phyloP scores from a whole-genome alignment of 2,329 filamentous ascomycete genomes.

The Xylariomycetidae sp. region DNA sequence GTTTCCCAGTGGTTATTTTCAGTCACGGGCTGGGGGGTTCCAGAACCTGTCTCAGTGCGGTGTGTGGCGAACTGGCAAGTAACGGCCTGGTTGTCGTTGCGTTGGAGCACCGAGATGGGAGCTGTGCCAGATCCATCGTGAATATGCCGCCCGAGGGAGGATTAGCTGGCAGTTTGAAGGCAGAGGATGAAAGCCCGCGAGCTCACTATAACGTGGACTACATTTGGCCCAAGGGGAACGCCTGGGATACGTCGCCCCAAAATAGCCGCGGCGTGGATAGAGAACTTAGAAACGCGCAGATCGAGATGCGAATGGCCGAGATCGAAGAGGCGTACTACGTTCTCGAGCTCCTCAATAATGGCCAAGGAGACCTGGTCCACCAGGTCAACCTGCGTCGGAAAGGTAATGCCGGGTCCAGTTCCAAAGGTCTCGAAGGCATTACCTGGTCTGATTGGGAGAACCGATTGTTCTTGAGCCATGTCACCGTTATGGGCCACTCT shows the following conservation, averaged over 20 bases:
- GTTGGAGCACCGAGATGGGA: constrained; percentile 62
- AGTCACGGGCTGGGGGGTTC: constrained; percentile 63
- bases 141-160: constrained; percentile 45
- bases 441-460: constrained; percentile 53
- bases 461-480: constrained; percentile 49
- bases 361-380: constrained; percentile 46
- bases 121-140: constrained; percentile 55
- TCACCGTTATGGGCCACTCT: constrained; percentile 61
- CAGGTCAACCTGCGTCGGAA: constrained; percentile 50
- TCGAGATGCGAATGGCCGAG: constrained; percentile 59
- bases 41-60: constrained; percentile 55
- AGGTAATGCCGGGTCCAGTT: constrained; percentile 55
- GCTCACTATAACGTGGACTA: constrained; percentile 53
- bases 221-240: constrained; percentile 56
- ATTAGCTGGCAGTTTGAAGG: constrained; percentile 24
- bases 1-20: constrained; percentile 60
- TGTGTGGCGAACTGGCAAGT: constrained; percentile 63
- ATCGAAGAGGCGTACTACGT: constrained; percentile 59
- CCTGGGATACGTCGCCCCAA: constrained; percentile 44
- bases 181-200: constrained; percentile 29
- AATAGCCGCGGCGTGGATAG: constrained; percentile 57
- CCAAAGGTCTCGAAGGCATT: constrained; percentile 50
- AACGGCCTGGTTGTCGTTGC: constrained; percentile 62
- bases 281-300: constrained; percentile 56
- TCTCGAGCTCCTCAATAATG: constrained; percentile 50